These are phyloP conservation scores for Debaryomyces singareniensis DNA, from an alignment of 1,139 yeast genomes.

Conservation along the genomic window DNA sequence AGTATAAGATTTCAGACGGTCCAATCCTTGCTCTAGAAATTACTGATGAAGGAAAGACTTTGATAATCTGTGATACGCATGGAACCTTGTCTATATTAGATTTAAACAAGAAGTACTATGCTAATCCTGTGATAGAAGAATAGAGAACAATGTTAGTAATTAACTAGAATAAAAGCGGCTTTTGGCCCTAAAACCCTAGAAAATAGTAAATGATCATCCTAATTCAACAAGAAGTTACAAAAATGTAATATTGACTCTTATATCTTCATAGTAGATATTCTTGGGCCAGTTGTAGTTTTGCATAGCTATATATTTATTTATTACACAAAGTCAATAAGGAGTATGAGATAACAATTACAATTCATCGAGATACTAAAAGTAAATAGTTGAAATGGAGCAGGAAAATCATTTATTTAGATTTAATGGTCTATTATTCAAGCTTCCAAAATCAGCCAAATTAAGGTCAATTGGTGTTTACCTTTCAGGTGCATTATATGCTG, in stretches of 20 bases:
- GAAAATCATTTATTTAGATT: constrained; percentile 42
- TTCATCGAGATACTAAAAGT: too few species aligned
- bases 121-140: too few species aligned
- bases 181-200: constrained; percentile 1
- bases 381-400: constrained; percentile 28
- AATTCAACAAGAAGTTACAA: not conserved
- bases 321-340: too few species aligned
- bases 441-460: constrained; percentile 65
- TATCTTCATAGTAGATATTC: too few species aligned
- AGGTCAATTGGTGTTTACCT: constrained; percentile 71
- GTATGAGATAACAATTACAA: too few species aligned
- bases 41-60: constrained; percentile 23
- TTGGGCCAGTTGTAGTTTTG: too few species aligned
- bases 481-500: constrained; percentile 72
- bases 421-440: constrained; percentile 39
- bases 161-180: too few species aligned
- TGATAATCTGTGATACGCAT: constrained; percentile 33
- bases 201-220: not conserved
- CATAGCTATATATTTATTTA: too few species aligned
- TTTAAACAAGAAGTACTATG: constrained; percentile 11
- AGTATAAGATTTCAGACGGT: constrained; percentile 19
- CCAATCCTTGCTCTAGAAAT: constrained; percentile 48
- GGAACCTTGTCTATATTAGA: constrained; percentile 22
- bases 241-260: too few species aligned
- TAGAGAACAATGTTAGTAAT: too few species aligned